Evolutionary conservation across 768 basidiomycete genomes (phyloP), one percentile per base, ranked within the genome.

Genomic region (Trametes cinnabarina): DNA sequence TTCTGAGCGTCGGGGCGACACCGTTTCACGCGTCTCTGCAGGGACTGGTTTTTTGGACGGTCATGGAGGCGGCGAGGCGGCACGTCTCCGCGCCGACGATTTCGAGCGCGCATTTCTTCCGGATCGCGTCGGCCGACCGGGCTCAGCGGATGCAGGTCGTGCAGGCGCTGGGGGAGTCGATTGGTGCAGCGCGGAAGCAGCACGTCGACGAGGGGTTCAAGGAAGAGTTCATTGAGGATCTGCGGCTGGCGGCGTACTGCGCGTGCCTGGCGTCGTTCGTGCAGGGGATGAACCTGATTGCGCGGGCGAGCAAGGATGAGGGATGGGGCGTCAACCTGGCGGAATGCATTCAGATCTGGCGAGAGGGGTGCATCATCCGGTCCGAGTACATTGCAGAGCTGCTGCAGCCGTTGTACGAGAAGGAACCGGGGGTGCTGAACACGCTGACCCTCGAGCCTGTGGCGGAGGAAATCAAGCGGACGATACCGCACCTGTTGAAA

Each of bases 281-380:
- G 6, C 62, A 66, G 43, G 63, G 63, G 12, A 39, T 64, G 51
- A 62, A 66, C 52, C 37, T 66, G 54, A 62, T 66, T 46, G 64
- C 66, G 8, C 50, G 63, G n/a, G 61, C 58, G 51, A 61, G 62
- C 57, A 26, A 41, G 23, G 60, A 64, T 41, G 61, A 63, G 44
- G 61, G 57, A 10, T 66, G 65, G 65, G 57, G 55, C 3, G 59
- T 66, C 34, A 56, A 51, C 39, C 43, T 63, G 32, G 58, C 46
- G 10, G 49, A n/a, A 12, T 66, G 65, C 53, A 41, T 66, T 9
- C 40, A 52, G 32, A 64, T 66, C 52, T 66, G 63, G 58, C 51
- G 65, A 19, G 65, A 63, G 51, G 65, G 65, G 34, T 66, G 61
- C 44, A 66, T 64, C 49, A 66, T 66, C 22, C 49, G 63, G n/a